Conservation (phyloP, 768 basidiomycete species). For the Obba rivulosa region DNA sequence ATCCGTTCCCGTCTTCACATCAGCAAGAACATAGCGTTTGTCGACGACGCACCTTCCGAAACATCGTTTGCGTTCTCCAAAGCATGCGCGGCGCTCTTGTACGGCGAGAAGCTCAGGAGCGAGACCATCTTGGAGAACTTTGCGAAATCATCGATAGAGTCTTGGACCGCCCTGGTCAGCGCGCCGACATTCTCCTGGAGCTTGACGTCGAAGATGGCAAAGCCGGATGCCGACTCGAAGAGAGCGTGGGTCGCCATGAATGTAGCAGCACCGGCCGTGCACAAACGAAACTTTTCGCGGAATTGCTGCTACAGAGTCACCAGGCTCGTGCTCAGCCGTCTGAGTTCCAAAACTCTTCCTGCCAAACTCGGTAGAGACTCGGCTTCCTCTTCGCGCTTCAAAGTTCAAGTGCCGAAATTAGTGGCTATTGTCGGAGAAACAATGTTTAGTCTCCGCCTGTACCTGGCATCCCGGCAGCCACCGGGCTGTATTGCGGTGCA, state of each 20-base stretch:
- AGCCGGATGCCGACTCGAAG: conserved; percentile 92
- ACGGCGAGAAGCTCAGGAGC: conserved; percentile 87
- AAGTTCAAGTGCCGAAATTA: too few relatives aligned
- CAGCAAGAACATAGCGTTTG: background rate
- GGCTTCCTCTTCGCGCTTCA: too few relatives aligned
- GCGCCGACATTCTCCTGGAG: conserved; percentile 85
- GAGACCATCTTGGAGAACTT: conserved; percentile 93
- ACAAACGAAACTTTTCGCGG: background rate
- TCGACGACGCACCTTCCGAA: conserved; percentile 73
- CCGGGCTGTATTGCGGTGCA: too few relatives aligned
- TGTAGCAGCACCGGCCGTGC: background rate
- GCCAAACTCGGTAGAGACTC: too few relatives aligned
- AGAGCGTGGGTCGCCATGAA: conserved; percentile 78
- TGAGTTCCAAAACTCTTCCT: too few relatives aligned
- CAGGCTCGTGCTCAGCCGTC: too few relatives aligned
- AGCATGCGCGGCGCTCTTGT: conserved; percentile 89
- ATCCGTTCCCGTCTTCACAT: background rate
- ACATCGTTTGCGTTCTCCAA: conserved; percentile 95
- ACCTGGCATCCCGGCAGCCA: too few relatives aligned
- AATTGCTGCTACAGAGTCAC: too few relatives aligned
- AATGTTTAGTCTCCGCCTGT: too few relatives aligned
- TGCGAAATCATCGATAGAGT: conserved; percentile 78
- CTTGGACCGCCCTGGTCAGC: conserved; percentile 72
- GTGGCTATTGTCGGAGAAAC: too few relatives aligned
- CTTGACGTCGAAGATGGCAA: conserved; percentile 87